Evolutionary conservation across 2,329 filamentous ascomycete species (phyloP).

Genomic region (Apiospora pterosperma): DNA sequence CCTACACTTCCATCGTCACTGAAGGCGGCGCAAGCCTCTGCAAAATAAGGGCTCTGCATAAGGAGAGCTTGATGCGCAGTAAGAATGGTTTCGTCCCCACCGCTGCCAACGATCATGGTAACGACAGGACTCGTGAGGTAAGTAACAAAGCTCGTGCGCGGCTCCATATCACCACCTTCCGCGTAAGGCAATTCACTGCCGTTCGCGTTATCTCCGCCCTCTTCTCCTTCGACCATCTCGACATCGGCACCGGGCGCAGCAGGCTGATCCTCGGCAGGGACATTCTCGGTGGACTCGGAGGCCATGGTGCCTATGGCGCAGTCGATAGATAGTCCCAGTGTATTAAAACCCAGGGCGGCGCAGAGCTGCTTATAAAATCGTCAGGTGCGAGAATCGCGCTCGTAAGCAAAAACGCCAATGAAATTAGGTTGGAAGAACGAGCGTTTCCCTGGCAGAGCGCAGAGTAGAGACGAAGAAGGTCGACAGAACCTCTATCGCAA

Average conservation of each 20-base stretch:
- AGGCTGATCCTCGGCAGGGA: constrained; percentile 22
- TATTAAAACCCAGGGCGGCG: background rate
- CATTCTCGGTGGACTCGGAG: constrained; percentile 25
- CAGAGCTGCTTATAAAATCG: background rate
- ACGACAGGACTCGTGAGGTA: constrained; percentile 70
- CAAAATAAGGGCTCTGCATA: constrained; percentile 70
- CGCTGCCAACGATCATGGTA: constrained; percentile 61
- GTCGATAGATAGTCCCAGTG: background rate
- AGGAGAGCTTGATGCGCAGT: constrained; percentile 80
- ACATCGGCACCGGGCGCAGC: constrained; percentile 30
- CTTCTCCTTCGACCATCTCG: constrained; percentile 32
- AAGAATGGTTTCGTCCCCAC: constrained; percentile 58
- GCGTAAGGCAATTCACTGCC: constrained; percentile 34
- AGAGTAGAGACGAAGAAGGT: no score
- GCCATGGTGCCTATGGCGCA: constrained; percentile 16
- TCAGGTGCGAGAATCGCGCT: background rate
- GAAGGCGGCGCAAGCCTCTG: constrained; percentile 59
- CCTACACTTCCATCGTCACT: constrained; percentile 58
- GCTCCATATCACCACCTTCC: constrained; percentile 31
- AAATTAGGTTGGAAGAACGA: background rate
- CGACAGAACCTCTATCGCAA: background rate
- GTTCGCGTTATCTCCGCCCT: constrained; percentile 27
- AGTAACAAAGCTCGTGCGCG: constrained; percentile 46
- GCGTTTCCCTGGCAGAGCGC: no score
- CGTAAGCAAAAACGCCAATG: background rate